phyloP scores from a whole-genome alignment of 2,329 filamentous ascomycete genomes.

The Fusarium begoniae region DNA sequence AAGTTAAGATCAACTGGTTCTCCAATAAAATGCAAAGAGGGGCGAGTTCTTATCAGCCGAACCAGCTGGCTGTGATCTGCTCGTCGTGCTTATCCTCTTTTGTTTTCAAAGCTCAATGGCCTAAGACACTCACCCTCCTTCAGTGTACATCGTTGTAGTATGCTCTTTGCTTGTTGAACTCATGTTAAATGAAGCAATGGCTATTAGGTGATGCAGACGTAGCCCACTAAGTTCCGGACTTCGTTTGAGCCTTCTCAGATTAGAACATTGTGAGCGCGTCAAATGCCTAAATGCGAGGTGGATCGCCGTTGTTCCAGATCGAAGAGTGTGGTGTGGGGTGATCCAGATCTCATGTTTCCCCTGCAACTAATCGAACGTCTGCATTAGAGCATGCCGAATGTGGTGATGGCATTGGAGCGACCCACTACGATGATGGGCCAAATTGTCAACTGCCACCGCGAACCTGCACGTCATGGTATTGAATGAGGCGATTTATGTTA shows the following conservation, averaged over 20 bases:
- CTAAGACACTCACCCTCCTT: neutral
- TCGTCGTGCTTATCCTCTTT: neutral
- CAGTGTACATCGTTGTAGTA: neutral
- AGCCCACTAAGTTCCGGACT: neutral
- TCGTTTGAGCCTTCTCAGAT: neutral
- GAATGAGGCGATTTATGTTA: neutral
- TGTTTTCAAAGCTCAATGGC: neutral
- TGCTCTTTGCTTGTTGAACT: neutral
- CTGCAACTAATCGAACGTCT: conserved; percentile 34
- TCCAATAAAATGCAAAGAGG: neutral
- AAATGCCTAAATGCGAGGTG: conserved; percentile 20
- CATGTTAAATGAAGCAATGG: neutral
- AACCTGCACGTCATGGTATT: neutral
- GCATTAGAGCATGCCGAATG: conserved; percentile 21
- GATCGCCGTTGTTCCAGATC: conserved; percentile 32
- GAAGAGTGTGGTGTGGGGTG: conserved; percentile 38
- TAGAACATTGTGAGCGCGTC: neutral
- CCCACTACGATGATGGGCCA: conserved; percentile 10
- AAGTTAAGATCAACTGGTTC: neutral
- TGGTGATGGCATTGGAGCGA: conserved; percentile 19
- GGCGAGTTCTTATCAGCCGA: neutral
- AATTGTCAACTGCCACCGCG: neutral
- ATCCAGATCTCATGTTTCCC: conserved; percentile 33
- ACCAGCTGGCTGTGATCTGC: neutral
- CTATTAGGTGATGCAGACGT: neutral